A percentile compares a stretch with the other conserved stretches of the same genome.
phyloP scores from a whole-genome alignment of 176 grass and related monocot species.

The Neostapfia colusana region DNA sequence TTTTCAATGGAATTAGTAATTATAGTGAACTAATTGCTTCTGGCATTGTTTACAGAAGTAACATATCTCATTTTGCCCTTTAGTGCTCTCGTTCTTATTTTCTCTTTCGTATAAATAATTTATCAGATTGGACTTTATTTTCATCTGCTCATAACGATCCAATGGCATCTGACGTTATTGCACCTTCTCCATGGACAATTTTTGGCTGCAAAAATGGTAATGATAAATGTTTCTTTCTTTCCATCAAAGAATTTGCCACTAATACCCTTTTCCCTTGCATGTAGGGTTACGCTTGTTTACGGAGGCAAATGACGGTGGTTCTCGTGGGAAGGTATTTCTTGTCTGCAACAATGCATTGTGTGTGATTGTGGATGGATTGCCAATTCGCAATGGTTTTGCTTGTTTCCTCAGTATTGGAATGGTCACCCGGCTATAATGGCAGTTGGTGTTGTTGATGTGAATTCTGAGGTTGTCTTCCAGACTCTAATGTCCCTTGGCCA shows the following conservation, averaged over 20 bases:
- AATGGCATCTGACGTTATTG: constrained; percentile 89
- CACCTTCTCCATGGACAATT: constrained; percentile 93
- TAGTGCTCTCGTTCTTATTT: constrained; percentile 16
- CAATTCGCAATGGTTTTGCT: constrained; percentile 33
- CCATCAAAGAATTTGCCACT: constrained; percentile 29
- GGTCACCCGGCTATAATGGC: constrained; percentile 99
- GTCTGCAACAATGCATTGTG: constrained; percentile 13
- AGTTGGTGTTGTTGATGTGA: constrained; percentile 89
- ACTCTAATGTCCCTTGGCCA: constrained; percentile 91
- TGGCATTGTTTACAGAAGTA: not conserved
- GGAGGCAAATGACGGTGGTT: constrained; percentile 84
- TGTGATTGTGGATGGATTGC: constrained; percentile 1
- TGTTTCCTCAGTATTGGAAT: constrained; percentile 78
- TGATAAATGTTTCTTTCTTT: constrained; percentile 24
- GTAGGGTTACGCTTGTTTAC: constrained; percentile 92
- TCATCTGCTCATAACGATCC: constrained; percentile 76
- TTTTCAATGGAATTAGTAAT: constrained; percentile 14
- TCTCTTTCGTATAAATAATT: constrained; percentile 20
- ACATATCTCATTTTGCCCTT: constrained; percentile 5
- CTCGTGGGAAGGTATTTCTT: constrained; percentile 62
- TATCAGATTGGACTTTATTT: constrained; percentile 94
- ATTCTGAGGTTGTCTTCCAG: constrained; percentile 81
- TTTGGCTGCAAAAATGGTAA: constrained; percentile 91
- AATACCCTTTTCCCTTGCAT: constrained; percentile 29
- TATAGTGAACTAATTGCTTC: constrained; percentile 6